phyloP scores from a whole-genome alignment of 345 rosid genomes.

The Barbarea vulgaris region DNA sequence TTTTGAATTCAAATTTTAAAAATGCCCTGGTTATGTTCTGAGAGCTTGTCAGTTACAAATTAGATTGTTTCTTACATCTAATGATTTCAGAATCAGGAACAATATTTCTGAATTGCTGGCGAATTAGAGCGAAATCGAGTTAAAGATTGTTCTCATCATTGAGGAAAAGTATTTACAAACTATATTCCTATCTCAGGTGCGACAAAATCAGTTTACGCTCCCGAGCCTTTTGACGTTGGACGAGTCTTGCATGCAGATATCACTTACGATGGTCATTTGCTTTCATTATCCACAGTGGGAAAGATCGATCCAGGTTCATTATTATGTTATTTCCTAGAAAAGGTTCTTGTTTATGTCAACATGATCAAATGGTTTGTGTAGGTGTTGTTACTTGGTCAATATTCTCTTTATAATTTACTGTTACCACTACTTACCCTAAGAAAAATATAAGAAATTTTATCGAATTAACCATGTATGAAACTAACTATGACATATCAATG shows the following conservation, averaged over 20 bases:
- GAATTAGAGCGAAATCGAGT: neutral
- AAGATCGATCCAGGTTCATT: constrained; percentile 79
- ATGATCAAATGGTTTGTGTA: neutral
- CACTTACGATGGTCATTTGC: constrained; percentile 49
- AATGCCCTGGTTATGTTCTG: neutral
- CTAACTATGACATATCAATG: neutral
- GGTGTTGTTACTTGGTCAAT: constrained; percentile 2
- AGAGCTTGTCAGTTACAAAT: neutral
- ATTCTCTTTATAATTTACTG: neutral
- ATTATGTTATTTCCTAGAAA: constrained; percentile 27
- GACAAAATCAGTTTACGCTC: constrained; percentile 86
- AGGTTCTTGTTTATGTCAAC: constrained; percentile 16
- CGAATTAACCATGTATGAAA: neutral
- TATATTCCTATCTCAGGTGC: constrained; percentile 63
- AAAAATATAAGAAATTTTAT: neutral
- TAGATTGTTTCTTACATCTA: neutral
- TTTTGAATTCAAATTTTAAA: neutral
- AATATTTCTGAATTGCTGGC: neutral
- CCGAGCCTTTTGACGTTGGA: constrained; percentile 92
- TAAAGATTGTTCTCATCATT: neutral
- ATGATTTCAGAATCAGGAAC: neutral
- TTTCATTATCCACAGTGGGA: constrained; percentile 65
- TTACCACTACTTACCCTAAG: neutral
- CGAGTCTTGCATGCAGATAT: constrained; percentile 73
- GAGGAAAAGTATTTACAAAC: constrained; percentile 8